Conservation (phyloP, 1,284 basidiomycete species). For the Moesziomyces globuligerus region DNA sequence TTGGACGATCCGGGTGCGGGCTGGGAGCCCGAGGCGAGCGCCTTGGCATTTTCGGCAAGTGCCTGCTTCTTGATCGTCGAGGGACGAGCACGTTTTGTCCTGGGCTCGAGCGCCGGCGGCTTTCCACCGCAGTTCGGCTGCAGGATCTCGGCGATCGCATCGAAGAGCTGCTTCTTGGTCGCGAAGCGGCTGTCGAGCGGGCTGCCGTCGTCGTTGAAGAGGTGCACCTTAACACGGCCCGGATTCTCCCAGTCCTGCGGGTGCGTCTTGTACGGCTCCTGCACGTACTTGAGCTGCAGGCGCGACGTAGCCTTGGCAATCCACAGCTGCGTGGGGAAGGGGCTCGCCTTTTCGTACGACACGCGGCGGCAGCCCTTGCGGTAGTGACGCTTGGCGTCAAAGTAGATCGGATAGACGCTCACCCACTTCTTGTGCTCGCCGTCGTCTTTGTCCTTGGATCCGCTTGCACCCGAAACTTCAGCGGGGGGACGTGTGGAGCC, state of each 20-base stretch:
- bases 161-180: conserved; percentile 76
- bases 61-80: conserved; percentile 41
- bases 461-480: conserved; percentile 12
- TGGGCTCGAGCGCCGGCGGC: conserved; percentile 51
- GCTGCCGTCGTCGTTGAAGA: conserved; percentile 83
- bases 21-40: conserved; percentile 15
- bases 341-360: conserved; percentile 80
- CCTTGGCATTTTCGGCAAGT: conserved; percentile 44
- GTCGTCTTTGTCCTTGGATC: conserved; percentile 33
- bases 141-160: conserved; percentile 50
- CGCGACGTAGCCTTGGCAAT: conserved; percentile 84
- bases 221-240: conserved; percentile 79
- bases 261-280: conserved; percentile 85
- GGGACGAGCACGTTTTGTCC: conserved; percentile 40
- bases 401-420: conserved; percentile 93
- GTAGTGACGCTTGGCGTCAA: conserved; percentile 91
- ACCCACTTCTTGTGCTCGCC: conserved; percentile 78
- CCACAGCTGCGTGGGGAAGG: conserved; percentile 92
- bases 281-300: conserved; percentile 81
- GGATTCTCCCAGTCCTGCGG: conserved; percentile 94
- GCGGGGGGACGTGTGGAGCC: conserved; percentile 27
- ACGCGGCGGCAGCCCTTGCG: conserved; percentile 84
- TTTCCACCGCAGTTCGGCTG: conserved; percentile 57
- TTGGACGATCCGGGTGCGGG: conserved; percentile 19
- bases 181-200: conserved; percentile 78